Base-by-base conservation (phyloP, 768 basidiomycete genomes). In the Strobilomyces confusus region DNA sequence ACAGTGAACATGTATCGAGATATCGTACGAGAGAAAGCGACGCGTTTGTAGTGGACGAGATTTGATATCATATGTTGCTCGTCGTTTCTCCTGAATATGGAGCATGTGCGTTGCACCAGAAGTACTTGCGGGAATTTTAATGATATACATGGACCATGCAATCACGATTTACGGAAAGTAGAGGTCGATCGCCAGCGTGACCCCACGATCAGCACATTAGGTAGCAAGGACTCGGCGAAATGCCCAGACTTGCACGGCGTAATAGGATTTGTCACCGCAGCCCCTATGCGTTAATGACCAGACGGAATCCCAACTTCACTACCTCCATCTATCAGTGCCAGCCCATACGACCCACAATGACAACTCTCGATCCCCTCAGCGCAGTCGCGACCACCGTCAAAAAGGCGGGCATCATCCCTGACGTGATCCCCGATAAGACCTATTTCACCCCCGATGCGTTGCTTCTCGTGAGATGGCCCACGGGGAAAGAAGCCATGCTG, bases 401-500 rank as follows among this genome's bases (percentile, higher is more conserved):
- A 43, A 19, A 56, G 19, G 62, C 59, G 4, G 63, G 59, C 20
- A 59, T 72, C 43, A 60, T 67, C 38, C 65, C 72, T 0, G 69
- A 72, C 36, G 64, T 72, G 23, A 58, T 73, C 23, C 57, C 65
- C 4, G 54, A 48, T 36, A 56, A 57, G 8, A 32, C 56, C 45
- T 22, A 53, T 15, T 71, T 73, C 54, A 51, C 13, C 37, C 68
- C 69, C 4, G 58, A 62, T 33, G 67, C 63, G 1, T 51, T 73
- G 20, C 56, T 73, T 47, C 57, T 61, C 36, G 55, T 66, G 20
- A 60, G 55, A 48, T 69, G 69, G 61, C 63, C 69, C 14, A 69
- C 57, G 0, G 61, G 65, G 11, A 67, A 69, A 43, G 67, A 71
- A 51, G 67, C 67, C 23, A 52, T 70, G 48, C 61, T 75, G 9